Percentiles rank a stretch among this genome's conserved stretches.
Evolutionary conservation across 257 asterid species (phyloP).

Genomic region (Echium plantagineum): DNA sequence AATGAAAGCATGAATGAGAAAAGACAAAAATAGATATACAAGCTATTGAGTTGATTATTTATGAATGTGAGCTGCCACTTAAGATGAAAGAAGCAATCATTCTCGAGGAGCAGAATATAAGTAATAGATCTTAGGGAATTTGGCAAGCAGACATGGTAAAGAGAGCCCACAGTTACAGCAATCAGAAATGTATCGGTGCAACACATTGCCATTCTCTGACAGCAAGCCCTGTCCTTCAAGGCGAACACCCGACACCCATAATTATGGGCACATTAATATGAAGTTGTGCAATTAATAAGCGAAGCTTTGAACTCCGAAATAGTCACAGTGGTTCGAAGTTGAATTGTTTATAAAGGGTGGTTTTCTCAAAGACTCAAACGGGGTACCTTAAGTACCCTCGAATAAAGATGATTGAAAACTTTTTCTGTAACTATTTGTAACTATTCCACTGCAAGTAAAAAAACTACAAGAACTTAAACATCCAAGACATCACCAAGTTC

Average conservation of each 20-base stretch:
- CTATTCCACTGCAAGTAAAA: neutral
- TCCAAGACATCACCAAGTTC: neutral
- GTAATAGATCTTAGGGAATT: neutral
- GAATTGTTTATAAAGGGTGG: too few species aligned
- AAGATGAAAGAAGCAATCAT: neutral
- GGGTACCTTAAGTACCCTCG: too few species aligned
- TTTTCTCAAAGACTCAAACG: too few species aligned
- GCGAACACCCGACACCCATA: neutral
- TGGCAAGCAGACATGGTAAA: neutral
- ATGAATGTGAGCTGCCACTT: neutral
- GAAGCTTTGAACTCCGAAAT: too few species aligned
- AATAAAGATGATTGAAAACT: too few species aligned
- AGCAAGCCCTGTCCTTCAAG: neutral
- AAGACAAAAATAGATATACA: neutral
- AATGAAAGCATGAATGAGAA: too few species aligned
- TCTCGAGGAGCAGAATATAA: neutral
- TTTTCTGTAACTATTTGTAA: neutral
- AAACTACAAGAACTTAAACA: too few species aligned
- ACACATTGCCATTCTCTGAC: too few species aligned
- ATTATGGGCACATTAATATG: neutral
- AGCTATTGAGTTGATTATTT: neutral
- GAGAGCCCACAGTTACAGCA: neutral
- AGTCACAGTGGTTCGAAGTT: neutral
- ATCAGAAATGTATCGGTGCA: neutral
- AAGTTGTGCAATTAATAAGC: neutral